Base-by-base conservation (phyloP, 2,329 filamentous ascomycete species). In the Fusarium pininemorale region DNA sequence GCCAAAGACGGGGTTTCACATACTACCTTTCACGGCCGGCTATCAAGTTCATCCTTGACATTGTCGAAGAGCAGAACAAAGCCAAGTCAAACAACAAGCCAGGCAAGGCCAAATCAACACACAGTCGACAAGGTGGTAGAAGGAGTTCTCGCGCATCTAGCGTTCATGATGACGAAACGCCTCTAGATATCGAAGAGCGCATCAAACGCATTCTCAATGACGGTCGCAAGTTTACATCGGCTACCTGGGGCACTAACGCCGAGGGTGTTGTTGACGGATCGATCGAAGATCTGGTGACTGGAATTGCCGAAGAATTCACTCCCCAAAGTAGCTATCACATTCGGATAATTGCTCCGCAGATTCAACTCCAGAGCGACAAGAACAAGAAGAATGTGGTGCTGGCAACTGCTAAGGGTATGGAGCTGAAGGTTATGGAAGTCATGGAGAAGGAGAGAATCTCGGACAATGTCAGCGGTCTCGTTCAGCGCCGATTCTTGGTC, bases 351-450 rank as follows among this genome's bases (percentile, higher is more conserved):
- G 96, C 96, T 11, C 96, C 96, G 20, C 96, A 99, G 81, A 98
- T 99, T 67, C 96, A 99, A 81, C 88, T 99, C 50, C 96, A 99
- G 80, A 98, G 96, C 81, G 96, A 99, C 80, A 98, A 98, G 87
- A 98, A 99, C 82, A 93, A 92, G 70, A 98, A 97, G 82, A 93
- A 97, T 66, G 96, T 97, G n/a, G 93, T 98, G 10, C 87, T 99
- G n/a, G 92, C 98, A 53, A 96, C 96, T 7, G 95, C 95, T 35
- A 98, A 98, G 83, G 94, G 95, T 60, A 99, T 99, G 95, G 95
- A 98, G 82, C 90, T 98, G 64, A 98, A 98, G 84, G 93, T 99
- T 16, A 90, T 99, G 26, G 96, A 98, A 75, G 96, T 99, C 78
- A 98, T 98, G 93, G 96, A 99, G 84, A 98, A 97, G 83, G 92